phyloP scores from a whole-genome alignment of 805 yeast genomes.

The Suhomyces kilbournensis region DNA sequence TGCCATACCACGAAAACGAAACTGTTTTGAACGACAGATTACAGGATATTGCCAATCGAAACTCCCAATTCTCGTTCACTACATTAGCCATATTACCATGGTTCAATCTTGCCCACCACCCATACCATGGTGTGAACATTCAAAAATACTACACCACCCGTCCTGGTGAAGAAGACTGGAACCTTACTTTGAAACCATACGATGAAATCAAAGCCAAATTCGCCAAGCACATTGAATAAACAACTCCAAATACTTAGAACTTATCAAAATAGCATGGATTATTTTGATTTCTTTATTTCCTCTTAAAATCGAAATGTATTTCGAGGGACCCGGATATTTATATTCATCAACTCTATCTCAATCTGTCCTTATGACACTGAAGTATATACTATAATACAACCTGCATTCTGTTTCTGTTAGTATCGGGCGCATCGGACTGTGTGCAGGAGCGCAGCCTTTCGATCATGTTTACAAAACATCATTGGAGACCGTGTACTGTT shows the following conservation, averaged over 20 bases:
- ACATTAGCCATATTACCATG: constrained; percentile 65
- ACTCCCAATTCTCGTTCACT: constrained; percentile 68
- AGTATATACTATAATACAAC: constrained; percentile 5
- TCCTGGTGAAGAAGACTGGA: constrained; percentile 60
- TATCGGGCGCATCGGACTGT: background rate
- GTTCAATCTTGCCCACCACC: constrained; percentile 80
- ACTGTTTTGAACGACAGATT: constrained; percentile 57
- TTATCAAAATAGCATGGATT: background rate
- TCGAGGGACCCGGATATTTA: background rate
- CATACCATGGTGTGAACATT: constrained; percentile 75
- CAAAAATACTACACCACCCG: constrained; percentile 42
- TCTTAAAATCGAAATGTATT: background rate
- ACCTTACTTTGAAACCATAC: constrained; percentile 48
- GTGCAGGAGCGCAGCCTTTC: background rate
- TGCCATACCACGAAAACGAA: constrained; percentile 65
- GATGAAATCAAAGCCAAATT: constrained; percentile 45
- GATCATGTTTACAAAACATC: constrained; percentile 10
- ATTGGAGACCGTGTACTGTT: background rate
- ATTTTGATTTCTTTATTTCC: background rate
- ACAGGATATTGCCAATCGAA: constrained; percentile 73
- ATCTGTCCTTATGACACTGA: background rate
- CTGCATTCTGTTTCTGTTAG: constrained; percentile 3
- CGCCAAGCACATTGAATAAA: constrained; percentile 23
- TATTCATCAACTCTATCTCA: background rate
- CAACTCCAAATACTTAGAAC: background rate